Percentiles rank a stretch among this genome's conserved stretches.
Conservation (phyloP, 129 eudicot genomes). For the Solidago caesia region DNA sequence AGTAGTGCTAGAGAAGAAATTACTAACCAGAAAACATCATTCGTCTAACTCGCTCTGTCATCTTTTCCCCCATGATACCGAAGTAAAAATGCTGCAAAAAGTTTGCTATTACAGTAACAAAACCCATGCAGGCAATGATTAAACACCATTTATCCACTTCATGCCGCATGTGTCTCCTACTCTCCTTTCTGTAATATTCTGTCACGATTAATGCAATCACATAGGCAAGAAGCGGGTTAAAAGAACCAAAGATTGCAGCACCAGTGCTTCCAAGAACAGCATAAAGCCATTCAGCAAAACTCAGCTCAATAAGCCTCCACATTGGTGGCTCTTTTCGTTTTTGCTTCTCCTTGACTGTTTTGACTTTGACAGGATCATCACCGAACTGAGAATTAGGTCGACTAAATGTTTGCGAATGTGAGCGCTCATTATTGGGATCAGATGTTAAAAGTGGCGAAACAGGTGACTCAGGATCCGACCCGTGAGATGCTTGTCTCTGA, state of each 20-base stretch:
- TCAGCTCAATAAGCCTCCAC: conserved; percentile 97
- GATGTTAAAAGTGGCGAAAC: conserved; percentile 92
- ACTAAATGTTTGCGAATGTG: conserved; percentile 95
- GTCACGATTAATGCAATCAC: conserved; percentile 79
- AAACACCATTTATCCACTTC: conserved; percentile 95
- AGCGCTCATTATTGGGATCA: conserved; percentile 89
- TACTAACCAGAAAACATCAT: conserved; percentile 95
- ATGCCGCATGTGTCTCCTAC: conserved; percentile 45
- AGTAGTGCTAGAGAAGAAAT: conserved; percentile 10
- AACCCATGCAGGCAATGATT: conserved; percentile 85
- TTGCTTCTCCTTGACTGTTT: conserved; percentile 45
- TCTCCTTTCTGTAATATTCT: conserved; percentile 59
- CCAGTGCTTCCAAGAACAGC: conserved; percentile 93
- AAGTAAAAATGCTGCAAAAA: conserved; percentile 97
- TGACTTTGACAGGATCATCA: conserved; percentile 43
- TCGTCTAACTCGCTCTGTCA: conserved; percentile 95
- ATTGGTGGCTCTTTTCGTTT: conserved; percentile 65
- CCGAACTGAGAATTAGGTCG: conserved; percentile 69
- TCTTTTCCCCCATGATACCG: conserved; percentile 98
- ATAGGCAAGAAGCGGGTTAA: conserved; percentile 92
- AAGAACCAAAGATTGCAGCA: conserved; percentile 94
- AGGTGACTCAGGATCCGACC: conserved; percentile 95
- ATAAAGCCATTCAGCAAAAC: conserved; percentile 97
- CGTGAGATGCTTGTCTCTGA: conserved; percentile 52
- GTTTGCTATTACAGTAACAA: conserved; percentile 89